phyloP scores from a whole-genome alignment of 2,329 filamentous ascomycete genomes.

The Botrytis hyacinthi region DNA sequence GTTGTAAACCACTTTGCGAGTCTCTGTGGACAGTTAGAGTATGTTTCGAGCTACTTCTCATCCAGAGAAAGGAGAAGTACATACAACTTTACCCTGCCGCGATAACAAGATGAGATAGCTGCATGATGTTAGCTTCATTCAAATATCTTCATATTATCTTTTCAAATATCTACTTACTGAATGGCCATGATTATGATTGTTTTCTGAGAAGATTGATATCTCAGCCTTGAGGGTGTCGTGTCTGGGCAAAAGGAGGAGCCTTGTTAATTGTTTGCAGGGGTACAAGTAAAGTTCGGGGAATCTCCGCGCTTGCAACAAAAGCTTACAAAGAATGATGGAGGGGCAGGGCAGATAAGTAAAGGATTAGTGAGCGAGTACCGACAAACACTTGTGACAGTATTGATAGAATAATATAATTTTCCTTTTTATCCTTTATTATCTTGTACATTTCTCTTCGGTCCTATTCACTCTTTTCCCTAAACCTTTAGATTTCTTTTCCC shows the following conservation, averaged over 20 bases:
- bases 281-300: neutral
- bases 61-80: slow-evolving; percentile 42
- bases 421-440: slow-evolving; percentile 12
- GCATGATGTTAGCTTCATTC: slow-evolving; percentile 28
- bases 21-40: slow-evolving; percentile 58
- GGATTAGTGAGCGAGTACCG: neutral
- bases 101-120: slow-evolving; percentile 98
- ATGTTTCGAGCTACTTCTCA: slow-evolving; percentile 21
- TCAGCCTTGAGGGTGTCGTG: slow-evolving; percentile 21
- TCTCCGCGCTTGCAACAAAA: neutral
- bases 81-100: slow-evolving; percentile 97
- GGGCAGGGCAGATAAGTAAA: slow-evolving; percentile 15
- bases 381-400: slow-evolving; percentile 16
- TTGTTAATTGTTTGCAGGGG: neutral
- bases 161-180: slow-evolving; percentile 44
- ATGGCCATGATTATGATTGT: slow-evolving; percentile 46
- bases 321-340: slow-evolving; percentile 22
- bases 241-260: neutral
- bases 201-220: neutral
- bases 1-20: slow-evolving; percentile 99
- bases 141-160: neutral
- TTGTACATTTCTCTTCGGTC: slow-evolving; percentile 4
- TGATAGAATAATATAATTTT: slow-evolving; percentile 14
- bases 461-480: neutral
- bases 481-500: neutral